A percentile compares a stretch with the other conserved stretches of the same genome.
These are phyloP conservation scores for Diaporthe humulicola DNA, from an alignment of 2,329 filamentous ascomycete genomes.

Conservation along the genomic window DNA sequence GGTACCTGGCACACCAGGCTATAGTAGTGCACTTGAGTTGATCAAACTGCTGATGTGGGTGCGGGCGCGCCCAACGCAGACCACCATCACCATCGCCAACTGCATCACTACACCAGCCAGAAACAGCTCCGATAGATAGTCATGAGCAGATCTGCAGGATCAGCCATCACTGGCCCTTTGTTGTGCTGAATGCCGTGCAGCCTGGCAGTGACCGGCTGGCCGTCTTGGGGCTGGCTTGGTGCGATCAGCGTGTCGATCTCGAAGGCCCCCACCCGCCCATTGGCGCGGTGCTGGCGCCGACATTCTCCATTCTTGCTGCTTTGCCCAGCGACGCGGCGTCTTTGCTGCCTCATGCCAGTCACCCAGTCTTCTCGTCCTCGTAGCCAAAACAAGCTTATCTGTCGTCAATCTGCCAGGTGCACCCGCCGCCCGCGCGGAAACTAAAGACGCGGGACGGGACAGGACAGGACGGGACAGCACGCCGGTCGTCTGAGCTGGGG, in stretches of 20 bases:
- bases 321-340: neutral
- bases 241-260: constrained; percentile 24
- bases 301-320: neutral
- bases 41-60: neutral
- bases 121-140: neutral
- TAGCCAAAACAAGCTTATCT: constrained; percentile 36
- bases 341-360: too few species aligned
- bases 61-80: neutral
- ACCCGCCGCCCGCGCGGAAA: constrained; percentile 22
- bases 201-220: constrained; percentile 1
- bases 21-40: neutral
- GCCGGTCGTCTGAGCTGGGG: neutral
- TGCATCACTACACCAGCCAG: neutral
- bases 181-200: constrained; percentile 21
- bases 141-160: constrained; percentile 19
- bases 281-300: constrained; percentile 12
- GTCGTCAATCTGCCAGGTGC: constrained; percentile 36
- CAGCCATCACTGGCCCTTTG: constrained; percentile 9
- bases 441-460: constrained; percentile 10
- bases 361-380: neutral
- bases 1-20: neutral
- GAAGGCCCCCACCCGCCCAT: constrained; percentile 23
- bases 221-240: constrained; percentile 24
- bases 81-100: neutral
- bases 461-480: constrained; percentile 2